Percentiles rank a stretch among this genome's conserved stretches.
These are phyloP conservation scores for Eucalyptus curtisii DNA, from an alignment of 345 rosid species.

Conservation along the genomic window DNA sequence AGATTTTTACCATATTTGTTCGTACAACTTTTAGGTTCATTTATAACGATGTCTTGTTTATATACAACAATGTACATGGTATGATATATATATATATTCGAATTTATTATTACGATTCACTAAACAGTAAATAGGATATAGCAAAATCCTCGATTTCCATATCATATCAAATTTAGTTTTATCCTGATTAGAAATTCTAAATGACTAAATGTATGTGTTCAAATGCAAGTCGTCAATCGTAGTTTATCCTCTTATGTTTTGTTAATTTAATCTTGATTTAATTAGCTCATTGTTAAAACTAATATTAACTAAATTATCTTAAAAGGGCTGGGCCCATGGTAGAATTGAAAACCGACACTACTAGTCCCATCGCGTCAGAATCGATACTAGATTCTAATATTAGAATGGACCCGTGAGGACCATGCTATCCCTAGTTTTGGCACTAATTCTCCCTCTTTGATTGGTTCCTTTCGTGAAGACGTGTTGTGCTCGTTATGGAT, in stretches of 20 bases:
- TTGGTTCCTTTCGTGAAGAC: not conserved
- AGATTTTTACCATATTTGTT: too few species aligned
- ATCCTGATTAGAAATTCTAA: too few species aligned
- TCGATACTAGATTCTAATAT: not conserved
- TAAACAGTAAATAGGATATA: too few species aligned
- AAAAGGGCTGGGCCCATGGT: not conserved
- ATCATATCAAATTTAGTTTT: rapidly evolving
- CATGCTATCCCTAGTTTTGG: not conserved
- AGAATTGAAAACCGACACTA: not conserved
- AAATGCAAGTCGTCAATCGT: not conserved
- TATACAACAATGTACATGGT: rapidly evolving
- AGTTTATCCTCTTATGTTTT: not conserved
- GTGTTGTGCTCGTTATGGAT: not conserved
- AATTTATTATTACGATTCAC: too few species aligned
- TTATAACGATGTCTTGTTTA: too few species aligned
- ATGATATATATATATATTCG: too few species aligned
- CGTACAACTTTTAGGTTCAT: too few species aligned
- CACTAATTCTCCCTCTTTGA: not conserved
- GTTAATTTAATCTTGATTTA: not conserved
- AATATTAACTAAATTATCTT: not conserved
- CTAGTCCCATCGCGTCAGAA: not conserved
- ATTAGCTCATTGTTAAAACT: not conserved
- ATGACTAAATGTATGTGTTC: not conserved
- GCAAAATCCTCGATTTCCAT: rapidly evolving
- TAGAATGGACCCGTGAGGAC: not conserved